Evolutionary conservation across 2,329 filamentous ascomycete species (phyloP), one percentile per base, ranked within the genome.

Genomic region (Colletotrichum melonis): DNA sequence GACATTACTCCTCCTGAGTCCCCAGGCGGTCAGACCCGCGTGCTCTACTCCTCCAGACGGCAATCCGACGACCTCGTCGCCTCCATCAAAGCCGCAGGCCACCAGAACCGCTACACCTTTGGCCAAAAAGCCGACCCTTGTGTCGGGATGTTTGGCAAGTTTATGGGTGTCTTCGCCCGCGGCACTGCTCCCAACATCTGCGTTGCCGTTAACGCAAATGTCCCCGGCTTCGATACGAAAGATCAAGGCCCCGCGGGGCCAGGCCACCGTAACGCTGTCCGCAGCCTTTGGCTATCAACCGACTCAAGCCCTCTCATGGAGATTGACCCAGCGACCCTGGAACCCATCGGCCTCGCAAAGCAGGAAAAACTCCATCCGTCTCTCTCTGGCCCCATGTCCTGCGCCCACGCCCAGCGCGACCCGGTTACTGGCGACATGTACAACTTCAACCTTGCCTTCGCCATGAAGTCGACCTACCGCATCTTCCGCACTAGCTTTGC

Each of bases 401-500:
- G 89, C 52, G 90, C 94, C 0, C 95, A 97, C 79, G 90, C 92
- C 0, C 91, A 92, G 67, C 88, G 89, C 0, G 94, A 97, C 79
- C 93, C 92, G 0, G 81, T 83, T 0, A 95, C 92, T 0, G 94
- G 94, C 7, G 94, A 97, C 75, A 79, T 94, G 7, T 96, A 90
- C 86, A 97, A 97, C 82, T 96, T 90, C 83, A 97, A 97, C 78
- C 88, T 95, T n/a, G 87, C 91, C 0, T 80, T 94, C 22, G 91
- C 91, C 0, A 81, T 80, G 0, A 79, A 78, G 0, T 81, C 89
- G 1, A 90, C 86, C 0, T 97, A 96, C 79, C 90, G 92, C 19
- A 79, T 97, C 19, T 97, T 95, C 80, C 84, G 88, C 1, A 88
- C 91, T 2, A 92, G 88, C 22, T 88, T 90, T 0, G 80, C 86